These are phyloP conservation scores for Nakazawaea anatomiae DNA, from an alignment of 805 yeast genomes.

Conservation along the genomic window DNA sequence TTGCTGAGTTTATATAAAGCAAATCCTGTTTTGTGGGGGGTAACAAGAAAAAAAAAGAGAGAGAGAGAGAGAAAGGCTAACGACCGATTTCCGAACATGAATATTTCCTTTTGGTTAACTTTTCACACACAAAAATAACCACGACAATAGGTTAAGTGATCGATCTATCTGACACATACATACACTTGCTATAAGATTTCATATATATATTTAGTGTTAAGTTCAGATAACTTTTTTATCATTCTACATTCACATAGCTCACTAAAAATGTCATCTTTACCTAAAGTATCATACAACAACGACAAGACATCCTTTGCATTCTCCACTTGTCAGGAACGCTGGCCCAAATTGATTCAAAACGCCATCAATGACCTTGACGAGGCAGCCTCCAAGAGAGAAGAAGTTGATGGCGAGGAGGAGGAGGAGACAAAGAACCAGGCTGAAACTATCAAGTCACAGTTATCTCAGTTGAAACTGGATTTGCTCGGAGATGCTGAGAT, in stretches of 20 bases:
- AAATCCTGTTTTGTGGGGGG: no score
- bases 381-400: neutral
- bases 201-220: no score
- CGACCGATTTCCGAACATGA: no score
- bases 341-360: constrained; percentile 79
- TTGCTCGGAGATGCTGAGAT: constrained; percentile 37
- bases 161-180: no score
- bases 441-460: constrained; percentile 30
- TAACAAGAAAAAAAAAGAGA: no score
- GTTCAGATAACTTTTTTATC: no score
- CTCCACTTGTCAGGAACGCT: constrained; percentile 70
- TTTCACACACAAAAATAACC: no score
- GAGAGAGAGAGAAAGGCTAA: no score
- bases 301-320: constrained; percentile 79
- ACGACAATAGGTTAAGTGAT: no score
- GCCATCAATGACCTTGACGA: constrained; percentile 55
- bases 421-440: constrained; percentile 38
- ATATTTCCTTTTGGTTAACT: no score
- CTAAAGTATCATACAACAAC: constrained; percentile 52
- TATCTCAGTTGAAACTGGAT: constrained; percentile 38
- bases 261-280: constrained; percentile 20
- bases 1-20: no score
- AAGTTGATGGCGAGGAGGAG: constrained; percentile 12
- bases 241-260: neutral
- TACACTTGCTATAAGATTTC: no score